phyloP scores from a whole-genome alignment of 345 rosid genomes.

The Eutrema heterophyllum region DNA sequence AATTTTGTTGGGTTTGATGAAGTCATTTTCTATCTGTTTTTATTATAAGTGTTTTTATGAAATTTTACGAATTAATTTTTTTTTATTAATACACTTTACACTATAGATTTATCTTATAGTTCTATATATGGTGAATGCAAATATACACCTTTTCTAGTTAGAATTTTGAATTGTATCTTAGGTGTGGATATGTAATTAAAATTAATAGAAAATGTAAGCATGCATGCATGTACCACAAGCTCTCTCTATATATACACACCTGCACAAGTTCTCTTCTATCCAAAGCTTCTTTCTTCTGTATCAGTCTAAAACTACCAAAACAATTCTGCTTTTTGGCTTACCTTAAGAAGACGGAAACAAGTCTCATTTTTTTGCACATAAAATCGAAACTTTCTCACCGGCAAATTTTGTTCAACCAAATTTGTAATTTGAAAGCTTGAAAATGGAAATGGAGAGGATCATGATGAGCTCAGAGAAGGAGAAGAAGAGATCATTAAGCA shows the following conservation, averaged over 20 bases:
- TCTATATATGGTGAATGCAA: background rate
- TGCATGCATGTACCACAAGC: slow-evolving; percentile 21
- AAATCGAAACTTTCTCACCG: background rate
- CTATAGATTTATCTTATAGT: background rate
- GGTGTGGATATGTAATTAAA: background rate
- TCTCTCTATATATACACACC: slow-evolving; percentile 8
- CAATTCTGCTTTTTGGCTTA: background rate
- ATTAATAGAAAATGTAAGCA: background rate
- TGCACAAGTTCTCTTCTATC: slow-evolving; percentile 1
- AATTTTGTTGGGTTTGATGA: slow-evolving; percentile 19
- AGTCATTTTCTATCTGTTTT: background rate
- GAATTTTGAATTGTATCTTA: background rate
- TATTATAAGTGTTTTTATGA: background rate
- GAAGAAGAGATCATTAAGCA: slow-evolving; percentile 45
- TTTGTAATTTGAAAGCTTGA: slow-evolving; percentile 6
- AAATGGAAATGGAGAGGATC: slow-evolving; percentile 24
- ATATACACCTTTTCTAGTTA: background rate
- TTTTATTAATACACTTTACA: background rate
- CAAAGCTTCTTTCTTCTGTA: background rate
- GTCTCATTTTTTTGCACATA: background rate
- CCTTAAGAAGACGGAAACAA: background rate
- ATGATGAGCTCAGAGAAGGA: slow-evolving; percentile 30
- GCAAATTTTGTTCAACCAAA: background rate
- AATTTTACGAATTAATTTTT: background rate
- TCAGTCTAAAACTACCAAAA: slow-evolving; percentile 2